Evolutionary conservation across 495 filamentous ascomycete genomes (phyloP).

Genomic region (Barbatosphaeria neglecta): DNA sequence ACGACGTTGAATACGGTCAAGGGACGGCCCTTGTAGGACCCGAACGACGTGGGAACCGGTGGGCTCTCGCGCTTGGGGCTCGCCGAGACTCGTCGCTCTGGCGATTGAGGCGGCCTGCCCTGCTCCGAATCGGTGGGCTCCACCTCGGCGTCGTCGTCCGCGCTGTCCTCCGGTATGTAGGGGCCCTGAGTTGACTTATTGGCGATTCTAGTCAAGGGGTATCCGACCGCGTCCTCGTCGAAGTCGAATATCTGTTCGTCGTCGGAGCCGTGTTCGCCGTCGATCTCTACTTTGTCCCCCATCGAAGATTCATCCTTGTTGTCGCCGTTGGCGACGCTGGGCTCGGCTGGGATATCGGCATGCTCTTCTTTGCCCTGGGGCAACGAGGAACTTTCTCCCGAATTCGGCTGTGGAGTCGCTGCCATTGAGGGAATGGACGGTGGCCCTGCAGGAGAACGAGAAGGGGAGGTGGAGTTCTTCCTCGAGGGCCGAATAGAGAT

Average conservation of each 20-base stretch:
- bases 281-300: too few relatives aligned
- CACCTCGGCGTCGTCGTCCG: background rate
- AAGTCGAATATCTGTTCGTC: slow-evolving; percentile 16
- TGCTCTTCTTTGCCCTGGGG: too few relatives aligned
- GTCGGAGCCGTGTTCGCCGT: background rate
- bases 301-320: too few relatives aligned
- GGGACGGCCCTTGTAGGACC: slow-evolving; percentile 32
- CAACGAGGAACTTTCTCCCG: background rate
- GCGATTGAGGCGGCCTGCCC: background rate
- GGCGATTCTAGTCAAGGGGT: background rate
- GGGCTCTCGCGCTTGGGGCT: slow-evolving; percentile 8
- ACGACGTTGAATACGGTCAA: slow-evolving; percentile 21
- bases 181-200: background rate
- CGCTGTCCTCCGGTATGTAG: background rate
- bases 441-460: slow-evolving; percentile 2
- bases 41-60: slow-evolving; percentile 14
- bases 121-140: too few relatives aligned
- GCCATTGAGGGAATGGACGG: slow-evolving; percentile 6
- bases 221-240: slow-evolving; percentile 9
- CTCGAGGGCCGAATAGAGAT: slow-evolving; percentile 14
- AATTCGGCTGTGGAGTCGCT: too few relatives aligned
- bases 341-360: too few relatives aligned
- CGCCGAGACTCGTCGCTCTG: background rate
- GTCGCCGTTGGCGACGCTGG: too few relatives aligned
- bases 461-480: slow-evolving; percentile 7